These are phyloP conservation scores for Penicillium sumatraense DNA, from an alignment of 2,329 filamentous ascomycete species.

Conservation along the genomic window DNA sequence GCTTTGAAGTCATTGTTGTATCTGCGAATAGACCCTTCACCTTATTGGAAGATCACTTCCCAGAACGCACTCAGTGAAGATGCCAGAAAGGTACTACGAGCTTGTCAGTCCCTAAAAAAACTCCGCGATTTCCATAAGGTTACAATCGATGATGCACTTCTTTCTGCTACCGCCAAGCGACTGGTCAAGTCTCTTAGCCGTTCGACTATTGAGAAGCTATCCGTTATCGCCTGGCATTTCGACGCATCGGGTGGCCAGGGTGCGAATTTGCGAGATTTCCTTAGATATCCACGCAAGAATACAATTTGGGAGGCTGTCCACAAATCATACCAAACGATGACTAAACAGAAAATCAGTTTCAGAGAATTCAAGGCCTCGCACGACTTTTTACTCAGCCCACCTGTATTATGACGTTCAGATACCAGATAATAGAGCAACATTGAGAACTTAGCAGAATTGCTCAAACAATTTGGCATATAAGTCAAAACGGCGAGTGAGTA, in stretches of 20 bases:
- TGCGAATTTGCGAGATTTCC: background rate
- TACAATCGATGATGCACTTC: background rate
- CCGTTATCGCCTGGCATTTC: slow-evolving; percentile 6
- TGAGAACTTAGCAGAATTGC: too few species aligned
- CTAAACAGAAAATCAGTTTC: background rate
- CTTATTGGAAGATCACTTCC: background rate
- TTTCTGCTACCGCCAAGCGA: background rate
- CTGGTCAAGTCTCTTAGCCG: slow-evolving; percentile 4
- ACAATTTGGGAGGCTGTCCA: background rate
- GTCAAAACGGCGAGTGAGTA: too few species aligned
- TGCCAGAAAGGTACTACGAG: background rate
- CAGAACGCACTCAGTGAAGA: slow-evolving; percentile 2
- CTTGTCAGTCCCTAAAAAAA: slow-evolving; percentile 2
- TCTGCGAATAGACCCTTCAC: background rate
- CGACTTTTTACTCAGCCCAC: background rate
- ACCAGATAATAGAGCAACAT: too few species aligned
- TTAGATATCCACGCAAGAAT: background rate
- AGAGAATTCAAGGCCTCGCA: background rate
- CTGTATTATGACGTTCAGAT: too few species aligned
- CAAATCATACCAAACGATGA: background rate
- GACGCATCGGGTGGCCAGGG: slow-evolving; percentile 27
- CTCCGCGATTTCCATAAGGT: background rate
- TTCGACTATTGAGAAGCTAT: slow-evolving; percentile 1
- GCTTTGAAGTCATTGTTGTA: slow-evolving; percentile 1
- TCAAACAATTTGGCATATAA: too few species aligned